These are phyloP conservation scores for Candida schatavii DNA, from an alignment of 805 yeast genomes.

Conservation along the genomic window DNA sequence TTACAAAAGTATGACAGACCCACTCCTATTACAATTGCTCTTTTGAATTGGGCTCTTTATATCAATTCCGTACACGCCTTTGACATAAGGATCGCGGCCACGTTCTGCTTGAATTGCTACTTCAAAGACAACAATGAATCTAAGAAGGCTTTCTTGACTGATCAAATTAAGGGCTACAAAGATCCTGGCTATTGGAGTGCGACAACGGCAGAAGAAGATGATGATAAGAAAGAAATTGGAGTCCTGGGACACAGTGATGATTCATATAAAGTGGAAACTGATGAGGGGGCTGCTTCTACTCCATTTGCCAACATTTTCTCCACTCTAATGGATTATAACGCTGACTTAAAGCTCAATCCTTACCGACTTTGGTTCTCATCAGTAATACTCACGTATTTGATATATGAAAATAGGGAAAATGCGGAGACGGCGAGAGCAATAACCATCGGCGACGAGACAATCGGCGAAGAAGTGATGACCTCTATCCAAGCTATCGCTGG, in stretches of 20 bases:
- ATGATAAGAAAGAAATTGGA: conserved; percentile 4
- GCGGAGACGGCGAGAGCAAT: conserved; percentile 48
- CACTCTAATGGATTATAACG: conserved; percentile 73
- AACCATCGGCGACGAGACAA: conserved; percentile 53
- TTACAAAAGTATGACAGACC: conserved; percentile 29
- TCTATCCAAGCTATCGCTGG: conserved; percentile 78
- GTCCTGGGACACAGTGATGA: not conserved
- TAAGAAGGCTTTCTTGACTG: conserved; percentile 58
- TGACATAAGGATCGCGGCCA: conserved; percentile 75
- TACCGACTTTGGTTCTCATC: conserved; percentile 84
- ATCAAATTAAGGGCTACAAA: conserved; percentile 52
- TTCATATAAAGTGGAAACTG: conserved; percentile 1
- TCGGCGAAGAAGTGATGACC: conserved; percentile 67
- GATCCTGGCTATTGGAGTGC: conserved; percentile 21
- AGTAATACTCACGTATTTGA: conserved; percentile 57
- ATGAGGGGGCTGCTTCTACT: conserved; percentile 19
- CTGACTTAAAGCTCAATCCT: conserved; percentile 65
- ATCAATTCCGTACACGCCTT: conserved; percentile 83
- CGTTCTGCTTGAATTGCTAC: conserved; percentile 62
- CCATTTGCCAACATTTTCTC: conserved; percentile 63
- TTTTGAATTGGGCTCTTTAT: conserved; percentile 78
- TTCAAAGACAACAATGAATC: conserved; percentile 62
- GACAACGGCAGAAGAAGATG: conserved; percentile 11
- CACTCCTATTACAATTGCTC: conserved; percentile 70
- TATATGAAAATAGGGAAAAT: conserved; percentile 52